phyloP scores from a whole-genome alignment of 306 rosid species.

The Acmispon strigosus region DNA sequence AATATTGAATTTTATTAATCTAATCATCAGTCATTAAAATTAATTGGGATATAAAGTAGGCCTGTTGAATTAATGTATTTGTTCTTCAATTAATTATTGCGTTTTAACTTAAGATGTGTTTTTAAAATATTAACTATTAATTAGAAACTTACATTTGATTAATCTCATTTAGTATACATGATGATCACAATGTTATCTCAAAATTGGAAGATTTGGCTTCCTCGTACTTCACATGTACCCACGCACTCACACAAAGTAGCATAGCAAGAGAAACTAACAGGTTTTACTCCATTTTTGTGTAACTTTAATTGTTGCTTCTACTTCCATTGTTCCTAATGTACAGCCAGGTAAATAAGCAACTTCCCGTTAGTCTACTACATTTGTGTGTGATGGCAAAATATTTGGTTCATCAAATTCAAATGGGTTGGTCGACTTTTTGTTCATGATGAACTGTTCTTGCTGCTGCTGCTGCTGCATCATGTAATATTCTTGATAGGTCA shows the following conservation, averaged over 20 bases:
- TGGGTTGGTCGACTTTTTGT: slow-evolving; percentile 23
- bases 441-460: not conserved
- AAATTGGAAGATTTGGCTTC: not conserved
- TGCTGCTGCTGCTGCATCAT: slow-evolving; percentile 19
- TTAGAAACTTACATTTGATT: not conserved
- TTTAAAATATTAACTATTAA: too few relatives aligned
- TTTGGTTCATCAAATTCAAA: slow-evolving; percentile 21
- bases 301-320: not conserved
- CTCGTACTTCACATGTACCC: not conserved
- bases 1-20: too few relatives aligned
- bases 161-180: not conserved
- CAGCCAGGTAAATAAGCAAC: not conserved
- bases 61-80: not conserved
- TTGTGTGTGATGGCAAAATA: slow-evolving; percentile 7
- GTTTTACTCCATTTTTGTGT: not conserved
- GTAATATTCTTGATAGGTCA: slow-evolving; percentile 10
- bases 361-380: not conserved
- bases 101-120: not conserved
- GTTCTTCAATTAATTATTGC: not conserved
- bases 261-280: not conserved
- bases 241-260: not conserved
- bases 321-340: not conserved
- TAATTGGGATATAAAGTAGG: not conserved
- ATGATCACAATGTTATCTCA: not conserved
- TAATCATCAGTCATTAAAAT: too few relatives aligned